phyloP scores from a whole-genome alignment of 2,329 filamentous ascomycete genomes.

The Cadophora luteo-olivacea region DNA sequence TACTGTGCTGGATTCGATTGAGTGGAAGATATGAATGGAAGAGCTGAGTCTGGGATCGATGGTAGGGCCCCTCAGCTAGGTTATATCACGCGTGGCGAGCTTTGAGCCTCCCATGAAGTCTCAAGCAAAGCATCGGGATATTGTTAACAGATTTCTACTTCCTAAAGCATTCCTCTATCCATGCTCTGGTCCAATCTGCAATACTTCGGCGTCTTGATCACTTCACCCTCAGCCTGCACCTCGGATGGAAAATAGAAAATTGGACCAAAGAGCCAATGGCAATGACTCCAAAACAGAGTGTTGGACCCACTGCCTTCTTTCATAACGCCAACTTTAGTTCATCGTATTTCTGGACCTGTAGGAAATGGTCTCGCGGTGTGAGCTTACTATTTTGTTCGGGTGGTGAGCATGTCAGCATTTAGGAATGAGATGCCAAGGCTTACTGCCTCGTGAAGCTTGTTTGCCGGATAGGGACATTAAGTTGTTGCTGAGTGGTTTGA shows the following conservation, averaged over 20 bases:
- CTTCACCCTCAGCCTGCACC: background rate
- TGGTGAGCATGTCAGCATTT: conserved; percentile 2
- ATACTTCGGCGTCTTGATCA: background rate
- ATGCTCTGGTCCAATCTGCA: background rate
- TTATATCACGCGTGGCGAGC: background rate
- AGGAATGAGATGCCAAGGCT: background rate
- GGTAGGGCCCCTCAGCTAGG: background rate
- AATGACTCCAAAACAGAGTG: background rate
- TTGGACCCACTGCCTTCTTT: background rate
- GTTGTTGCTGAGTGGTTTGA: background rate
- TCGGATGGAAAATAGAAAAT: background rate
- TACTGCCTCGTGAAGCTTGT: background rate
- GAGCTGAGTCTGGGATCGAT: background rate
- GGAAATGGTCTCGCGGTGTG: background rate
- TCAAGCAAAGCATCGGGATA: background rate
- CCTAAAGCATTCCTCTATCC: background rate
- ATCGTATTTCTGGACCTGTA: background rate
- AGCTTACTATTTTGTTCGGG: background rate
- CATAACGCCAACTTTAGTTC: background rate
- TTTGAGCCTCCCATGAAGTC: background rate
- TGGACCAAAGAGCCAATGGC: background rate
- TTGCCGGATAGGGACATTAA: background rate
- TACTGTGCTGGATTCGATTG: background rate
- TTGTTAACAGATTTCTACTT: background rate
- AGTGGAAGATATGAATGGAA: background rate